Conservation (phyloP, 768 basidiomycete species). For the Dacryopinax spathularia region DNA sequence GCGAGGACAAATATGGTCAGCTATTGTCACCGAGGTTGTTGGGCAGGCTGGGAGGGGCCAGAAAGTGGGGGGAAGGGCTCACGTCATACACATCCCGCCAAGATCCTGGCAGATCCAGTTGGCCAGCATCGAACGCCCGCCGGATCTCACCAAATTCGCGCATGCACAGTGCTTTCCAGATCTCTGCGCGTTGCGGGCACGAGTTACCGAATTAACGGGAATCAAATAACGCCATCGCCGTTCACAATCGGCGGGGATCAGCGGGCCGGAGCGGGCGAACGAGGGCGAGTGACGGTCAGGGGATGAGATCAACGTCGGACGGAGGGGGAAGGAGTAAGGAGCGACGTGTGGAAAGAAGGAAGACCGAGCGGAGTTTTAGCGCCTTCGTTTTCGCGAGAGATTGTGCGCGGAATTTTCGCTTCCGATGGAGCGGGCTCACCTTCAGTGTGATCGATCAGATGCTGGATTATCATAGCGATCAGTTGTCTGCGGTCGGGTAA, state of each 20-base stretch:
- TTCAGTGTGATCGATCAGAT: conserved; percentile 1
- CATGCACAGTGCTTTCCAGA: conserved; percentile 36
- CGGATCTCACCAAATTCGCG: conserved; percentile 42
- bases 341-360: not conserved
- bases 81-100: conserved; percentile 64
- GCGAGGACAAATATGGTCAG: conserved; percentile 5
- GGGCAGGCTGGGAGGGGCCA: conserved; percentile 7
- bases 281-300: not conserved
- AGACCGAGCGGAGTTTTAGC: not conserved
- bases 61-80: conserved; percentile 16
- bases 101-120: conserved; percentile 36
- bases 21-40: too few species aligned
- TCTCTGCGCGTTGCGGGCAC: conserved; percentile 25
- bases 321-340: not conserved
- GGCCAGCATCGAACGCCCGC: conserved; percentile 32
- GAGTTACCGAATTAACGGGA: not conserved
- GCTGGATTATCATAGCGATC: not conserved
- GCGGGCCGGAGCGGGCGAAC: not conserved
- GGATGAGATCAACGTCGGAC: conserved; percentile 6
- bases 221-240: conserved; percentile 5
- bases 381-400: conserved; percentile 16
- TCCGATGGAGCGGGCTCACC: not conserved
- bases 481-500: too few species aligned
- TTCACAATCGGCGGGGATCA: conserved; percentile 2
- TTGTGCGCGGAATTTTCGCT: not conserved